A percentile compares a stretch with the other conserved stretches of the same genome.
These are phyloP conservation scores for Rhizoclosmatium globosum DNA, from an alignment of 192 early-diverging fungal species.

Conservation along the genomic window DNA sequence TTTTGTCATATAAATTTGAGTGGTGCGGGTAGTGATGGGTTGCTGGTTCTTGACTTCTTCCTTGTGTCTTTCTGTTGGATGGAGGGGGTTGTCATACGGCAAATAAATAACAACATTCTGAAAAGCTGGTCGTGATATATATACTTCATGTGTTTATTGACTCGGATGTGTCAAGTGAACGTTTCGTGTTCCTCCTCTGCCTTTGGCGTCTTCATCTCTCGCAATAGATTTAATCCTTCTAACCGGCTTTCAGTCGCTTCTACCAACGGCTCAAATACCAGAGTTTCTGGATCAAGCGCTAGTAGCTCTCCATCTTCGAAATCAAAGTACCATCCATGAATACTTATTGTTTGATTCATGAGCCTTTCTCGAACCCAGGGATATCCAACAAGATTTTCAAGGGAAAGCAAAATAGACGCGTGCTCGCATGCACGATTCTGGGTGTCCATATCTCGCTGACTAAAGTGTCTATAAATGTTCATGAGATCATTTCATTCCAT, in stretches of 20 bases:
- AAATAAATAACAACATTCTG: neutral
- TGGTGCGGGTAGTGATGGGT: neutral
- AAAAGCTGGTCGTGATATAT: neutral
- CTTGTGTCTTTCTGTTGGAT: neutral
- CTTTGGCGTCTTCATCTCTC: neutral
- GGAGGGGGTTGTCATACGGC: neutral
- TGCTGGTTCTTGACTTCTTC: slow-evolving; percentile 12
- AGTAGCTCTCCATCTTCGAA: slow-evolving; percentile 52
- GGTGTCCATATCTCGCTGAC: slow-evolving; percentile 30
- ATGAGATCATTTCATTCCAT: no score
- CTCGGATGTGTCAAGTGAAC: neutral
- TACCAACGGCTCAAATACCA: slow-evolving; percentile 45
- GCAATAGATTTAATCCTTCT: neutral
- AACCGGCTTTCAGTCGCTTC: slow-evolving; percentile 15
- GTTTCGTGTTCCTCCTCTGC: neutral
- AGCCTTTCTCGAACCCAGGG: slow-evolving; percentile 50
- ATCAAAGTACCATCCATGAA: slow-evolving; percentile 61
- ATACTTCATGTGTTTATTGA: neutral
- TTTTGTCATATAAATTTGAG: neutral
- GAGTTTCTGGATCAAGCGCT: slow-evolving; percentile 47
- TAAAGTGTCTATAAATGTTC: slow-evolving; percentile 17
- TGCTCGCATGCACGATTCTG: slow-evolving; percentile 50
- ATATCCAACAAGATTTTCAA: slow-evolving; percentile 54
- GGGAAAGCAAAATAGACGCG: slow-evolving; percentile 49
- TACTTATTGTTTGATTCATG: slow-evolving; percentile 40